Evolutionary conservation across 352 stramenopile species (phyloP), one percentile per base, ranked within the genome.

Genomic region (Globisporangium parvum): DNA sequence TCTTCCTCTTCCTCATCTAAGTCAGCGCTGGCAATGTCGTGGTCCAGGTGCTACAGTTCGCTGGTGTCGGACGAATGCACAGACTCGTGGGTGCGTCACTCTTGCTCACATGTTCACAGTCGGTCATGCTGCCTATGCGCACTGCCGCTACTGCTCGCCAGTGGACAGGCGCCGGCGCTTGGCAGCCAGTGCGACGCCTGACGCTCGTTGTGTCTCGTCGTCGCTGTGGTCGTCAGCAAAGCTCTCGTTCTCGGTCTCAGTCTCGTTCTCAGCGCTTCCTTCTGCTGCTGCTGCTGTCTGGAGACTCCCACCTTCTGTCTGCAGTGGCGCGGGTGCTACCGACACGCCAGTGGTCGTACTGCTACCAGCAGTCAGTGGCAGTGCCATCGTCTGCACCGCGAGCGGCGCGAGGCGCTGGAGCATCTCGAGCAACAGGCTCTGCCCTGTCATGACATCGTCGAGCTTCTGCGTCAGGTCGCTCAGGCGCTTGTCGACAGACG

Each of bases 1-100:
- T 91, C n/a, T 56, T 91, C 33, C 63, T 91, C 1, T 87, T 90
- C 59, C 67, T 90, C 52, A 65, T 65, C 26, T 65, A 58, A 37
- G 31, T 2, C 10, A 37, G 31, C 31, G 31, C 6, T 28, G 26
- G 26, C 26, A 28, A 5, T 28, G 26, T 28, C 31, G 31, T 37
- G 31, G n/a, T n/a, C n/a, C 14, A 17, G 8, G 26, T 41, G 21
- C 24, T 6, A 18, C 21, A 14, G 12, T 45, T 17, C 8, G 18
- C 40, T 17, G 37, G 15, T 17, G 14, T 55, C 6, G 12, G 18
- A 48, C 14, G 33, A 4, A 35, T 17, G 24, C 15, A 28, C 35
- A 28, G 20, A 47, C 39, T 39, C 18, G 48, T 48, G 23, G 28
- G 46, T 48, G 20, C 15, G 39, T 12, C 31, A 8, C 31, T 2